A percentile compares a stretch with the other conserved stretches of the same genome.
phyloP scores from a whole-genome alignment of 768 basidiomycete species.

The Mycena amicta region DNA sequence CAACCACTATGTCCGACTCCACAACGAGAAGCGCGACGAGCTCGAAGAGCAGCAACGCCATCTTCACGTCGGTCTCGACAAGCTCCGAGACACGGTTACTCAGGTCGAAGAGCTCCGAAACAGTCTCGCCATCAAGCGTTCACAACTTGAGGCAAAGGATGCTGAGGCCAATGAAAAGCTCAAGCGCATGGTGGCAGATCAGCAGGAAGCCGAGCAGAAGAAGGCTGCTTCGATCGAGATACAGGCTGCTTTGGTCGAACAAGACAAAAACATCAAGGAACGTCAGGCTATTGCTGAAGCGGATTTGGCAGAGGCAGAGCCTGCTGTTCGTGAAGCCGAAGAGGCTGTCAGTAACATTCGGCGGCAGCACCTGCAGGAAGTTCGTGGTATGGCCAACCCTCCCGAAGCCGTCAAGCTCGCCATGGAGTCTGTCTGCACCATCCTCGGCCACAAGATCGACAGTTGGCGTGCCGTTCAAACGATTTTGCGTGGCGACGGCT shows the following conservation, averaged over 20 bases:
- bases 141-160: slow-evolving; percentile 91
- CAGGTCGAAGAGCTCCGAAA: slow-evolving; percentile 96
- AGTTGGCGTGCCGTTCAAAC: slow-evolving; percentile 95
- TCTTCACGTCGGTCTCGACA: slow-evolving; percentile 96
- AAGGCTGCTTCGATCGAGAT: slow-evolving; percentile 96
- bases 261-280: slow-evolving; percentile 87
- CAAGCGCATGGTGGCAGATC: slow-evolving; percentile 96
- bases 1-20: slow-evolving; percentile 94
- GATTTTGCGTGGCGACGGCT: slow-evolving; percentile 95
- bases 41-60: slow-evolving; percentile 98
- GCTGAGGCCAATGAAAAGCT: slow-evolving; percentile 97
- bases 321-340: slow-evolving; percentile 93
- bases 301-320: slow-evolving; percentile 96
- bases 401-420: slow-evolving; percentile 97
- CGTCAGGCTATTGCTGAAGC: slow-evolving; percentile 88
- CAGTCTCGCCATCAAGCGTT: slow-evolving; percentile 91
- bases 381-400: slow-evolving; percentile 96
- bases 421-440: slow-evolving; percentile 97
- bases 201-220: slow-evolving; percentile 98
- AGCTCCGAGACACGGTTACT: slow-evolving; percentile 91
- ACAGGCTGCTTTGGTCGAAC: slow-evolving; percentile 89
- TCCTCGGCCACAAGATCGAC: slow-evolving; percentile 96
- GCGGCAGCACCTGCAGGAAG: slow-evolving; percentile 93
- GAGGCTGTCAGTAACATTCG: slow-evolving; percentile 97
- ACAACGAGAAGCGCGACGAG: slow-evolving; percentile 95